Evolutionary conservation across 305 asterid species (phyloP).

Genomic region (Lippia alba): DNA sequence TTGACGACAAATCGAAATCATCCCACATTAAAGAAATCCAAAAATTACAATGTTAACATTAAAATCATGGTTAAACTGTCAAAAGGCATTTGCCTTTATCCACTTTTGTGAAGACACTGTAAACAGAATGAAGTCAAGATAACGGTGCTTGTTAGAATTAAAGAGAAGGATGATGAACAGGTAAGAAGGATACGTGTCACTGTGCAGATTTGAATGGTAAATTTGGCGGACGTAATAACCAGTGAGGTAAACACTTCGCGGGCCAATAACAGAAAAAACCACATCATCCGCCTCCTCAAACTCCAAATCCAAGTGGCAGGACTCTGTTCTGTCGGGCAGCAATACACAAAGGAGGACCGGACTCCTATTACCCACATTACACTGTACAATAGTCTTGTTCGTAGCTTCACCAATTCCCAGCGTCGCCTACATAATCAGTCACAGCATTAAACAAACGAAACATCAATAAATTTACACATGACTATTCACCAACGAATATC

Average conservation of each 20-base stretch:
- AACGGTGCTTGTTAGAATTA: background rate
- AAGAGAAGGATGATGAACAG: slow-evolving; percentile 3
- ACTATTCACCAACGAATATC: background rate
- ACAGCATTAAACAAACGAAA: slow-evolving; percentile 1
- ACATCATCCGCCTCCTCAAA: slow-evolving; percentile 89
- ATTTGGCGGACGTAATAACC: slow-evolving; percentile 63
- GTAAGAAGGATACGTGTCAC: slow-evolving; percentile 72
- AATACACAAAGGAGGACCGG: slow-evolving; percentile 73
- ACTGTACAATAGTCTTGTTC: slow-evolving; percentile 61
- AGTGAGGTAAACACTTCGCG: slow-evolving; percentile 68
- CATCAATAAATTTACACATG: background rate
- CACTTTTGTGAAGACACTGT: background rate
- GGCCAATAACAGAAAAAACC: slow-evolving; percentile 81
- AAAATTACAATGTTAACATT: background rate
- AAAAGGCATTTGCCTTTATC: background rate
- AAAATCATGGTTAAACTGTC: slow-evolving; percentile 8
- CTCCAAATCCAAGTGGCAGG: slow-evolving; percentile 78
- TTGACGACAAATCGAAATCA: background rate
- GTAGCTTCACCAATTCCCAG: slow-evolving; percentile 68
- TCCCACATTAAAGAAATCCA: slow-evolving; percentile 7
- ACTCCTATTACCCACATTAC: slow-evolving; percentile 73
- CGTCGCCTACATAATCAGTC: slow-evolving; percentile 62
- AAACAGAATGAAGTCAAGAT: background rate
- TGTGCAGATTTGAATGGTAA: slow-evolving; percentile 39
- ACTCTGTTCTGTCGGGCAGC: slow-evolving; percentile 62